Evolutionary conservation across 805 yeast genomes (phyloP).

Genomic region (Nakazawaea anatomiae): DNA sequence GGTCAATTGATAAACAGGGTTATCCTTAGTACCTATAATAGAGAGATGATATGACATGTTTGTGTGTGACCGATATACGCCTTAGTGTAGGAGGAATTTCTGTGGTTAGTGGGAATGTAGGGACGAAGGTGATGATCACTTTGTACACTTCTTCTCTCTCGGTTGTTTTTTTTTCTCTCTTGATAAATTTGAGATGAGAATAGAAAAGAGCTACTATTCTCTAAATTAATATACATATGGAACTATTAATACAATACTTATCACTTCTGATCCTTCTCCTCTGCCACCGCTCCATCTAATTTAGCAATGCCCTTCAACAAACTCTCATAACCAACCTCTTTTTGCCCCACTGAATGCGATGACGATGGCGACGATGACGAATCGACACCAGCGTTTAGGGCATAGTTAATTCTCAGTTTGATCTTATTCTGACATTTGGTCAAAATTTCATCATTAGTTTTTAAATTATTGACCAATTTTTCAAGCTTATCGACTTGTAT

Average conservation of each 20-base stretch:
- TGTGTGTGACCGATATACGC: not conserved
- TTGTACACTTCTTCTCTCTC: too few species aligned
- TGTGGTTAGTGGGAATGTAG: too few species aligned
- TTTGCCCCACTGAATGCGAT: constrained; percentile 13
- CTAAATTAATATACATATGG: too few species aligned
- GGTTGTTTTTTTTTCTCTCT: too few species aligned
- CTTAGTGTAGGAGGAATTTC: too few species aligned
- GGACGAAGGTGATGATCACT: too few species aligned
- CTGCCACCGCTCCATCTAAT: not conserved
- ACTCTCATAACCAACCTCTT: constrained; percentile 23
- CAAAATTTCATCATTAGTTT: constrained; percentile 18
- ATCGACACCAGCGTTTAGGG: constrained; percentile 13
- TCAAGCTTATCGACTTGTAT: constrained; percentile 31
- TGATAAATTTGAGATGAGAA: too few species aligned
- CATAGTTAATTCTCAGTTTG: constrained; percentile 16
- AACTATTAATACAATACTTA: too few species aligned
- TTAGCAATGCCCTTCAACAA: constrained; percentile 29
- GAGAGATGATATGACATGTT: constrained; percentile 81
- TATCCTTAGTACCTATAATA: constrained; percentile 80
- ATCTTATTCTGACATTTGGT: constrained; percentile 16
- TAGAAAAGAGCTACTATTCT: too few species aligned
- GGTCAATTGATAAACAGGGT: constrained; percentile 83
- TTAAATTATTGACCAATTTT: constrained; percentile 21
- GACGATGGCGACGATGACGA: constrained; percentile 11
- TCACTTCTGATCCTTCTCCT: not conserved